These are phyloP conservation scores for Rhizophora apiculata DNA, from an alignment of 345 rosid species.

Conservation along the genomic window DNA sequence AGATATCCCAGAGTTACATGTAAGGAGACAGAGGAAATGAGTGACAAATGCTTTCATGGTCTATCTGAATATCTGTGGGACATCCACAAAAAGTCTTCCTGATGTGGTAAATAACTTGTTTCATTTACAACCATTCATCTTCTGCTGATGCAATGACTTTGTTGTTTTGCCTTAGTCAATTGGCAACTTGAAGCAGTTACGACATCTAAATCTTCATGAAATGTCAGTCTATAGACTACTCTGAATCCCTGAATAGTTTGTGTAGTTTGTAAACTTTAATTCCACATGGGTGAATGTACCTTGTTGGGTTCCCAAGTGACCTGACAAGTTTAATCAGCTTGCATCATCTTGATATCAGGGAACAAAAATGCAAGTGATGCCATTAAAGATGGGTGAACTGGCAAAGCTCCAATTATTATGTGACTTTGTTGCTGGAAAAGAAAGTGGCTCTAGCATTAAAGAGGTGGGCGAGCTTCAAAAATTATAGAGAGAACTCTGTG, in stretches of 20 bases:
- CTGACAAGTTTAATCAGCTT: neutral
- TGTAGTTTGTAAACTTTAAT: neutral
- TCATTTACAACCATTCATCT: no score
- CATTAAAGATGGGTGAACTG: neutral
- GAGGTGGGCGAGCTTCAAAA: neutral
- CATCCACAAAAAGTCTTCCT: no score
- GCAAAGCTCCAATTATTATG: neutral
- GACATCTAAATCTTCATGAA: neutral
- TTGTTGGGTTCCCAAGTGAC: neutral
- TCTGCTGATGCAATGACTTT: no score
- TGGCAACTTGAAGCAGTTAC: neutral
- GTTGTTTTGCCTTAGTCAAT: neutral
- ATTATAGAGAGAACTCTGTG: neutral
- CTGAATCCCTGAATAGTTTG: neutral
- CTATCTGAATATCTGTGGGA: no score
- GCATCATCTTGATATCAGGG: neutral
- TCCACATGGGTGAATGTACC: neutral
- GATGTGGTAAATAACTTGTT: no score
- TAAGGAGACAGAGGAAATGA: no score
- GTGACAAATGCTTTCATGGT: no score
- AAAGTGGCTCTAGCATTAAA: neutral
- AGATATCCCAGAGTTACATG: no score
- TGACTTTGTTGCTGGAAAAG: neutral
- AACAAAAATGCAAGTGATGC: conserved; percentile 3
- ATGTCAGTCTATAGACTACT: neutral